Evolutionary conservation across 805 yeast species (phyloP), one percentile per base, ranked within the genome.

Genomic region (Metschnikowia bowlesiae): DNA sequence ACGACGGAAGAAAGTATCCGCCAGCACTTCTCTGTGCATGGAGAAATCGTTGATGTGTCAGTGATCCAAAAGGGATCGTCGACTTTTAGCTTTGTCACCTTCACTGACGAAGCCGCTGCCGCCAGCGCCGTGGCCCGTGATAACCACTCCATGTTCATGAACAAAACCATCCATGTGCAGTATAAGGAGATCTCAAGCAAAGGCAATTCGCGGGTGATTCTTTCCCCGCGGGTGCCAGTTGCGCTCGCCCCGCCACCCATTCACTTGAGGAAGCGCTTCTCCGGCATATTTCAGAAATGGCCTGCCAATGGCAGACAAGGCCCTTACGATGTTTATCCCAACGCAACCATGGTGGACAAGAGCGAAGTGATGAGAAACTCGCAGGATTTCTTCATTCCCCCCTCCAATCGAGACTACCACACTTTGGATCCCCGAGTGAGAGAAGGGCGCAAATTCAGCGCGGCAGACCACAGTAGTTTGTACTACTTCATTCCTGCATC

Each of bases 71-170:
- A 72, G 38, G 68, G 71, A 3, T 68, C 73, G 45, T 73, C 71
- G 45, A 73, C 79, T 31, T 88, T 87, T 74, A 96, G 95, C 1
- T 89, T 89, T 60, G 79, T 89, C 53, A 80, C 80, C 51, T 89
- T 72, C 61, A 74, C 72, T 34, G 72, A 76, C 9, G 90, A 85
- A 58, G 76, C 78, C 22, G 81, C 94, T 22, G 96, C 96, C 7
- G 95, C 94, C 5, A 76, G 87, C 44, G 96, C 96, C 1, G 88
- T 89, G 48, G 95, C 89, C 65, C 76, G 83, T 53, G 94, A 87
- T 62, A 89, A 90, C 62, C 96, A 89, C 67, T 76, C 95, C 2
- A 78, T 84, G 64, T 82, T 89, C 62, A 69, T 81, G 59, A 82
- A 80, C 51, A 84, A 79, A 63, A 85, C 92, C 8, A 85, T 89